A percentile compares a stretch with the other conserved stretches of the same genome.
These are phyloP conservation scores for Breynia disticha DNA, from an alignment of 441 rosid genomes.

Conservation along the genomic window DNA sequence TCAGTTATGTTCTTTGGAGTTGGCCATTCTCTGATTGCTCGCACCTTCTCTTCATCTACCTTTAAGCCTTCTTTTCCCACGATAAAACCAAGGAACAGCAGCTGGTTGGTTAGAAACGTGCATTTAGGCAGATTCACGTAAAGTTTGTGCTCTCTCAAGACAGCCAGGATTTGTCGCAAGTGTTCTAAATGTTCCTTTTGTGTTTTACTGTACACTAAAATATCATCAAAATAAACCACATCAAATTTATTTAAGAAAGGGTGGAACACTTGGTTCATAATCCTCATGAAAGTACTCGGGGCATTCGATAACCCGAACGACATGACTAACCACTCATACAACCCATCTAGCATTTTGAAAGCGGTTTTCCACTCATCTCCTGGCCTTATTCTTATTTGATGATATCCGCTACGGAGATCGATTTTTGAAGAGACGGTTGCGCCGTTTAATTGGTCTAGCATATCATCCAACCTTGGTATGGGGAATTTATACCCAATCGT, in stretches of 20 bases:
- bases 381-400: constrained; percentile 2
- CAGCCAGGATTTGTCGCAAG: neutral
- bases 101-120: neutral
- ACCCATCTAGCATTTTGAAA: neutral
- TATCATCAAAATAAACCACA: constrained; percentile 3
- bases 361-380: constrained; percentile 6
- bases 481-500: neutral
- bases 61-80: neutral
- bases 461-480: constrained; percentile 1
- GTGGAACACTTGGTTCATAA: constrained; percentile 1
- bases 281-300: neutral
- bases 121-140: neutral
- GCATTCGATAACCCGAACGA: constrained; percentile 3
- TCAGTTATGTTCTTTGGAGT: neutral
- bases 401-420: too few species aligned
- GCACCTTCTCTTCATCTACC: neutral
- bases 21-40: neutral
- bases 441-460: too few species aligned
- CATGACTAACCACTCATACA: constrained; percentile 1
- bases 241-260: neutral
- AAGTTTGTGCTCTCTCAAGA: neutral
- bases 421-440: too few species aligned
- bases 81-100: too few species aligned
- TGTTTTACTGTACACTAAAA: neutral
- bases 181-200: neutral